phyloP scores from a whole-genome alignment of 805 yeast genomes.

The Sugiyamaella marilandica region DNA sequence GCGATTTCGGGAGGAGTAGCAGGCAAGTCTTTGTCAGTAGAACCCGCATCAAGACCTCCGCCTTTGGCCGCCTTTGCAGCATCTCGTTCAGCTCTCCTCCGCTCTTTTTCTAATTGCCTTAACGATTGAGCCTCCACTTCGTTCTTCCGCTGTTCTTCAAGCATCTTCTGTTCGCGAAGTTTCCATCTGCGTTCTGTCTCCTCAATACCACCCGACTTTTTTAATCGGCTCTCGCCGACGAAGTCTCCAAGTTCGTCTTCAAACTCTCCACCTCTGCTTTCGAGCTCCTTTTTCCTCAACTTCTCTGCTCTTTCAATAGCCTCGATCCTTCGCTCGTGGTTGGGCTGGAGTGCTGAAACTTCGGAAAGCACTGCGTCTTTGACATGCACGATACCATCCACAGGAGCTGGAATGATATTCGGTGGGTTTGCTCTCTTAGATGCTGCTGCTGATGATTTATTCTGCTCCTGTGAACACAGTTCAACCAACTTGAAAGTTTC shows the following conservation, averaged over 20 bases:
- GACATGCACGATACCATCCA: constrained; percentile 25
- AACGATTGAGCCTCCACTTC: constrained; percentile 26
- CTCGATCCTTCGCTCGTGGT: constrained; percentile 77
- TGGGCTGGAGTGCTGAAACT: constrained; percentile 72
- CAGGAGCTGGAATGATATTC: constrained; percentile 28
- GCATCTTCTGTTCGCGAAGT: constrained; percentile 64
- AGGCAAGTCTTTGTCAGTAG: background rate
- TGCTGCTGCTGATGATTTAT: constrained; percentile 36
- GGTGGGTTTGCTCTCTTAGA: constrained; percentile 34
- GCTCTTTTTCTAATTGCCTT: constrained; percentile 14
- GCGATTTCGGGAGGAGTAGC: background rate
- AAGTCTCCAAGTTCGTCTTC: constrained; percentile 82
- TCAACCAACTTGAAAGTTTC: constrained; percentile 82
- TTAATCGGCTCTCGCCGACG: constrained; percentile 71
- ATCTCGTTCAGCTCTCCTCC: constrained; percentile 18
- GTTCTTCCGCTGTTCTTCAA: constrained; percentile 39
- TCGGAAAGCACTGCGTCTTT: constrained; percentile 72
- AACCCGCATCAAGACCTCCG: too few species aligned
- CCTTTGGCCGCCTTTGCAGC: constrained; percentile 4
- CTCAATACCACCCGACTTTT: constrained; percentile 83
- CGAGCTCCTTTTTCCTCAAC: constrained; percentile 65
- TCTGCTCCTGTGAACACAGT: constrained; percentile 73
- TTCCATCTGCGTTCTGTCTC: constrained; percentile 71
- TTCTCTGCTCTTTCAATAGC: constrained; percentile 88
- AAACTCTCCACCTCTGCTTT: constrained; percentile 56